Evolutionary conservation across 2,329 filamentous ascomycete species (phyloP), one percentile per base, ranked within the genome.

Genomic region (Davidsoniella virescens): DNA sequence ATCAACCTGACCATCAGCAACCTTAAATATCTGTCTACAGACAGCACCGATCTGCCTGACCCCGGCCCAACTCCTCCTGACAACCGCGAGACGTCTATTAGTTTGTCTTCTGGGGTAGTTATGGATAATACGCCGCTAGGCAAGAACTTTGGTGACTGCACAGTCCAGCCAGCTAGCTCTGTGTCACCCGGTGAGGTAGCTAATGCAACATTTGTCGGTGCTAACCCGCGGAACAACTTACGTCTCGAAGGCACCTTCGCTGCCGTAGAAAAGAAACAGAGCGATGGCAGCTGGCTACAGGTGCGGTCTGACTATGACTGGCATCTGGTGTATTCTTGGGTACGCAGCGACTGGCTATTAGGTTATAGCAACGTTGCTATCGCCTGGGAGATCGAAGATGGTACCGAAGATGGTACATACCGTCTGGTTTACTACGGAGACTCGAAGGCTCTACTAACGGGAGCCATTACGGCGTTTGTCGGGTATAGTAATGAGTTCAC

Each of bases 211-310:
- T 95, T 95, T 61, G 74, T 87, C 0, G 88, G 84, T 16, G 87
- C 87, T 3, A 94, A 94, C 59, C 88, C 88, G 7, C 74, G 88
- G 46, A 95, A 94, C 62, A 83, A 93, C 55, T 72, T 94, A 41
- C 75, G 79, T 2, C 75, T 87, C 1, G 87, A 86, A 60, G 72
- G 72, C 10, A 94, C 83, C 0, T 94, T 81, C 60, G 82, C 82
- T 0, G 76, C 82, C 0, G 75, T 94, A 0, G 87, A 95, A 67
- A 56, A 56, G 43, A 50, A 58, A 2, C 36, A 44, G 16, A 55
- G 45, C 2, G 17, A 23, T 6, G 51, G 48, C 17, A 57, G 57
- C 2, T 94, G 88, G 88, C 65, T 64, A 9, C 67, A 66, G 39
- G 74, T 92, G 18, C 73, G 80, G n/a, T 75, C 77, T 57, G 88